Evolutionary conservation across 352 stramenopile species (phyloP).

Genomic region (Pythium dissimile): DNA sequence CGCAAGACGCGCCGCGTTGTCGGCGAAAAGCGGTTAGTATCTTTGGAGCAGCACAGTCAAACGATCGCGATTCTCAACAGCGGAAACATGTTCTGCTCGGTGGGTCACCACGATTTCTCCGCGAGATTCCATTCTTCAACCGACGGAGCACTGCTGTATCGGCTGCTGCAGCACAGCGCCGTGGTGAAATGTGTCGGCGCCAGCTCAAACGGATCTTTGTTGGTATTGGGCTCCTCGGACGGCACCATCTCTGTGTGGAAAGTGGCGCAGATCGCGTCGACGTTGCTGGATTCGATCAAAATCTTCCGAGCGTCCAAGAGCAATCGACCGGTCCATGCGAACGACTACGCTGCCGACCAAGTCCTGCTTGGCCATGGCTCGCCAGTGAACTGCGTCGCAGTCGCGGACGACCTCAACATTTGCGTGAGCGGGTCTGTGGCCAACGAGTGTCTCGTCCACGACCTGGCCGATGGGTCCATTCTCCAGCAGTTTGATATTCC

Average conservation of each 20-base stretch:
- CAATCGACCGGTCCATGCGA: slow-evolving; percentile 62
- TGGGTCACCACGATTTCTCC: slow-evolving; percentile 73
- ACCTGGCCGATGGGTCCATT: slow-evolving; percentile 64
- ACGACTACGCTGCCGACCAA: slow-evolving; percentile 75
- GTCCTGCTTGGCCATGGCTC: slow-evolving; percentile 68
- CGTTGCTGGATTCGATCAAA: slow-evolving; percentile 72
- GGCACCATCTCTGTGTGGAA: slow-evolving; percentile 83
- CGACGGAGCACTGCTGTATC: slow-evolving; percentile 69
- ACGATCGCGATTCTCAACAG: slow-evolving; percentile 50
- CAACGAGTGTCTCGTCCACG: slow-evolving; percentile 68
- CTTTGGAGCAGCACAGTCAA: slow-evolving; percentile 10
- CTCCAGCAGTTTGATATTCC: slow-evolving; percentile 47
- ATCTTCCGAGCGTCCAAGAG: slow-evolving; percentile 60
- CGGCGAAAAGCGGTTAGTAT: slow-evolving; percentile 36
- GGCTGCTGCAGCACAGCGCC: slow-evolving; percentile 65
- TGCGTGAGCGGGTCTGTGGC: slow-evolving; percentile 65
- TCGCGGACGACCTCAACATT: slow-evolving; percentile 70
- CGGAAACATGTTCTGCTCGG: slow-evolving; percentile 56
- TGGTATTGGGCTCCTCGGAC: slow-evolving; percentile 58
- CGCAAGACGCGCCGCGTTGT: slow-evolving; percentile 61
- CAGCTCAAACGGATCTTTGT: slow-evolving; percentile 39
- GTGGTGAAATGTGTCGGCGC: slow-evolving; percentile 63
- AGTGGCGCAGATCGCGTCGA: slow-evolving; percentile 58
- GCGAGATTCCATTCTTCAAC: slow-evolving; percentile 69
- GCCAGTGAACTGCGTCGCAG: slow-evolving; percentile 54